Evolutionary conservation across 805 yeast genomes (phyloP), one percentile per base, ranked within the genome.

Genomic region (Hanseniaspora taiwanica): DNA sequence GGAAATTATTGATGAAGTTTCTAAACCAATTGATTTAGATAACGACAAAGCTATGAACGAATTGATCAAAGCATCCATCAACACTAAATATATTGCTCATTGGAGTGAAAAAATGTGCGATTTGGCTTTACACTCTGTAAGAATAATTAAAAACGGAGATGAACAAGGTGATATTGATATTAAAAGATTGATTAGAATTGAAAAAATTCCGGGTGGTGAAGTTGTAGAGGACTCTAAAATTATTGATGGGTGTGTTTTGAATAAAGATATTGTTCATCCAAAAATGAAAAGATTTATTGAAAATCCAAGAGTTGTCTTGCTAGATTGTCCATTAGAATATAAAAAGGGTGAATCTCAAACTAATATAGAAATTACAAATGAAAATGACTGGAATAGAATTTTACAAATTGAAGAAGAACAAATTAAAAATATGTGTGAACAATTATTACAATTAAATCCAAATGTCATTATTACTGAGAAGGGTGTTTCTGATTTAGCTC

Each of bases 291-390:
- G 99, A 59, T 56, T 68, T 52, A 81, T 91, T 50, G 82, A 80
- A 58, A 82, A 85, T 54, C 99, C 99, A 38, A 74, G 89, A 48
- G 75, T 91, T 41, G 73, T 91, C 16, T 70, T 91, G 49, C 71
- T 91, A 51, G 99, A 91, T 64, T 87, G 96, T 63, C 96, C 99
- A 10, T 70, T 91, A 52, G 99, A 91, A 65, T 91, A 91, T 67
- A 91, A 91, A 68, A 91, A 91, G 71, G 99, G 98, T 48, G 99
- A 91, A 66, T 86, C 96, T 2, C 98, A 91, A 63, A 91, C 97
- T 40, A 89, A 91, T 63, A 84, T 91, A 50, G 99, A 91, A 66
- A 87, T 91, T 61, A 81, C 95, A 35, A 85, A 85, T 54, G 97
- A 89, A 62, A 82, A 78, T 46, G 98, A 91, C 65, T 91, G 97